Percentiles rank a stretch among this genome's conserved stretches.
phyloP scores from a whole-genome alignment of 306 rosid genomes.

The Boehmeria nivea region DNA sequence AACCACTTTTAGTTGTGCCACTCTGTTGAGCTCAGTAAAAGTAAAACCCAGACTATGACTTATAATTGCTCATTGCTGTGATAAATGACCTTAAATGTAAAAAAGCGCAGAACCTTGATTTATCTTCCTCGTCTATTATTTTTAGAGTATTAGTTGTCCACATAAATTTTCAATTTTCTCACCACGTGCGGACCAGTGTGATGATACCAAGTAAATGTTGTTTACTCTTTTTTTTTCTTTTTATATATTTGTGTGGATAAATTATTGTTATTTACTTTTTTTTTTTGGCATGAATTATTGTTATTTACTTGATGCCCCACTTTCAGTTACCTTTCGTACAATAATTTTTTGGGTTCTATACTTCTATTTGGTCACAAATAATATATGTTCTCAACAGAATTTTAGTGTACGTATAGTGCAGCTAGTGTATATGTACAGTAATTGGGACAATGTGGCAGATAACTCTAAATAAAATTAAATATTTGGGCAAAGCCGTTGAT shows the following conservation, averaged over 20 bases:
- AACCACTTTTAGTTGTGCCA: no score
- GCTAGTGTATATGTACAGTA: background rate
- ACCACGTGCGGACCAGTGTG: background rate
- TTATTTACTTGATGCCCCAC: constrained; percentile 7
- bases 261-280: background rate
- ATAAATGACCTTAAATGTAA: background rate
- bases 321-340: background rate
- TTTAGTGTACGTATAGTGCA: background rate
- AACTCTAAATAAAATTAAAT: no score
- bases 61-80: background rate
- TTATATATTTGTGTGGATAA: background rate
- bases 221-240: no score
- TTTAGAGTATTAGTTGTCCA: background rate
- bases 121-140: background rate
- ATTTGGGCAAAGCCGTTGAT: no score
- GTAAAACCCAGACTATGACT: background rate
- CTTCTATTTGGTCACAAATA: no score
- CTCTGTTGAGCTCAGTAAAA: background rate
- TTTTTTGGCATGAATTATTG: background rate
- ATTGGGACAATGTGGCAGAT: background rate
- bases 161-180: background rate
- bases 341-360: no score
- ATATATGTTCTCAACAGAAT: no score
- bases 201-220: no score
- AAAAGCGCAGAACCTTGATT: background rate